Conservation (phyloP, 805 yeast species). For the Scheffersomyces amazonensis region DNA sequence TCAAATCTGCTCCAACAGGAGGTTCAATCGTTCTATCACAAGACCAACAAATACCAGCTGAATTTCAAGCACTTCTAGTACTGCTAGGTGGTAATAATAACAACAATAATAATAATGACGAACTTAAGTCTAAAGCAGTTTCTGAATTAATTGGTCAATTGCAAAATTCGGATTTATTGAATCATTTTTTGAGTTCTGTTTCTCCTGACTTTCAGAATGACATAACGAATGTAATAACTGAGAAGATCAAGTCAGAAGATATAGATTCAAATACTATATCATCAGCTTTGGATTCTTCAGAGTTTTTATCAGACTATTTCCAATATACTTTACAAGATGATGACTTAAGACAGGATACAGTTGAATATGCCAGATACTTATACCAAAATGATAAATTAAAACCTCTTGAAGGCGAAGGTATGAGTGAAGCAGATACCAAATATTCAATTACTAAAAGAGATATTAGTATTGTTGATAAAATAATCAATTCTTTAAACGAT, state of each 20-base stretch:
- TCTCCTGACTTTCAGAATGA: constrained; percentile 13
- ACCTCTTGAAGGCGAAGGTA: neutral
- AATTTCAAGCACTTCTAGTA: constrained; percentile 5
- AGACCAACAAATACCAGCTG: neutral
- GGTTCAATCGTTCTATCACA: neutral
- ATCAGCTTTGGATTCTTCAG: constrained; percentile 6
- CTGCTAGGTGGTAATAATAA: too few relatives aligned
- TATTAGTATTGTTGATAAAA: constrained; percentile 12
- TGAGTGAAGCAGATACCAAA: constrained; percentile 1
- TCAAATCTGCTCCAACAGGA: constrained; percentile 18
- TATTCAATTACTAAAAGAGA: constrained; percentile 10
- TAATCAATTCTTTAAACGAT: constrained; percentile 18
- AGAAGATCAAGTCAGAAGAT: constrained; percentile 11
- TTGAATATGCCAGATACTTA: constrained; percentile 14
- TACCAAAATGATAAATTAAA: constrained; percentile 9
- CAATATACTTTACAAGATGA: constrained; percentile 13
- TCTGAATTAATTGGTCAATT: constrained; percentile 13
- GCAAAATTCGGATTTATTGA: constrained; percentile 10
- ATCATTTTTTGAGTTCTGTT: constrained; percentile 14
- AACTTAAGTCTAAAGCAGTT: constrained; percentile 9
- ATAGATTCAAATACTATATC: constrained; percentile 12
- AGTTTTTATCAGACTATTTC: constrained; percentile 14
- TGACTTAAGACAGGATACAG: constrained; percentile 11
- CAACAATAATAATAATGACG: neutral
- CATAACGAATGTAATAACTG: constrained; percentile 11